phyloP scores from a whole-genome alignment of 495 filamentous ascomycete species.

The Margaritispora aquatica region DNA sequence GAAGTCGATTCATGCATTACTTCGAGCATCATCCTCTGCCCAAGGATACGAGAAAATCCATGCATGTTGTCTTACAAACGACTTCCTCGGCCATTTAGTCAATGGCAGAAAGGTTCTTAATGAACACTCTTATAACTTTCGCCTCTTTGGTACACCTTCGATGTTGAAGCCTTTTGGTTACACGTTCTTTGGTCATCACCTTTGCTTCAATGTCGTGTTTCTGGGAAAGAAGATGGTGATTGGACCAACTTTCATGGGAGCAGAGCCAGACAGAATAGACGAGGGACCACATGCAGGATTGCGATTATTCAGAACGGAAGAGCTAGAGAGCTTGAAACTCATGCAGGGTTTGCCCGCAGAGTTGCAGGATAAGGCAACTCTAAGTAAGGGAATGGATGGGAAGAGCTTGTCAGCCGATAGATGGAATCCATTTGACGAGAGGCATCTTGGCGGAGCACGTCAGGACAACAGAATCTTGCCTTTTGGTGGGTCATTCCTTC shows the following conservation, averaged over 20 bases:
- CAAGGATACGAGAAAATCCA: conserved; percentile 67
- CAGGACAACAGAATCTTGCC: conserved; percentile 71
- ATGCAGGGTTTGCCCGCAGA: conserved; percentile 56
- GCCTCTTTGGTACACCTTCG: conserved; percentile 39
- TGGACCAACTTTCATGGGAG: conserved; percentile 68
- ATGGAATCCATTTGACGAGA: conserved; percentile 70
- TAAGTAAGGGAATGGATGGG: conserved; percentile 56
- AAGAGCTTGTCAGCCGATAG: conserved; percentile 36
- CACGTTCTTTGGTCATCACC: conserved; percentile 71
- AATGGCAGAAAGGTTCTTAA: conserved; percentile 57
- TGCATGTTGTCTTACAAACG: conserved; percentile 68
- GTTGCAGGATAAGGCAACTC: conserved; percentile 43
- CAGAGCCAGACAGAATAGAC: conserved; percentile 71
- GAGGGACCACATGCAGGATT: conserved; percentile 52
- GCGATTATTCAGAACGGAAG: conserved; percentile 59
- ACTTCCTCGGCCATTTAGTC: conserved; percentile 67
- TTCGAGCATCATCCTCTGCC: conserved; percentile 49
- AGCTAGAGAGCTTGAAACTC: conserved; percentile 51
- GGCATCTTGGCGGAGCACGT: conserved; percentile 68
- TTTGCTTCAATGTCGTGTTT: conserved; percentile 63
- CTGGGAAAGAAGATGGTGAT: conserved; percentile 53
- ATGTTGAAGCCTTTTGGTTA: conserved; percentile 57
- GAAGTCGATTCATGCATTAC: conserved; percentile 16
- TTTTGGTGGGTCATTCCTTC: conserved; percentile 34
- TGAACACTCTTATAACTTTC: conserved; percentile 69